Percentiles rank a stretch among this genome's conserved stretches.
Evolutionary conservation across 176 grass and related monocot genomes (phyloP).

Genomic region (Hsuehochloa calcarea): DNA sequence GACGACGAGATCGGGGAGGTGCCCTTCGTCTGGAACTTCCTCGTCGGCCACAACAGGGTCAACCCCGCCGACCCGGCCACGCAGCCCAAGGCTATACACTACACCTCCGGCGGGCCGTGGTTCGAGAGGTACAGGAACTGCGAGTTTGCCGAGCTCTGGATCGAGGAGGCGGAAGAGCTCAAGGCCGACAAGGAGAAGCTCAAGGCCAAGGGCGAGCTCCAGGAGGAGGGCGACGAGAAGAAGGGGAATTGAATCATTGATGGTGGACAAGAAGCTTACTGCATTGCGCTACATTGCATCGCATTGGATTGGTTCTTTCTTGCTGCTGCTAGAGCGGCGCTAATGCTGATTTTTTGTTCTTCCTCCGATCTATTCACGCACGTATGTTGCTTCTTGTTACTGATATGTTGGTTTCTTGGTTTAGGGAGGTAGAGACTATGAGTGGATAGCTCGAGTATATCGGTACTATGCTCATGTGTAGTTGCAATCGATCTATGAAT

Average conservation of each 20-base stretch:
- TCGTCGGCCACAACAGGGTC: conserved; percentile 72
- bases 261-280: not conserved
- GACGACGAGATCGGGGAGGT: conserved; percentile 79
- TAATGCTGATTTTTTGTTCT: not conserved
- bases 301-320: conserved; percentile 34
- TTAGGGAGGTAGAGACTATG: not conserved
- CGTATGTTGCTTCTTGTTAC: conserved; percentile 10
- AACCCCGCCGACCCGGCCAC: conserved; percentile 52
- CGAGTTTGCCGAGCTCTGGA: conserved; percentile 72
- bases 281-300: not conserved
- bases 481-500: conserved; percentile 26
- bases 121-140: conserved; percentile 68
- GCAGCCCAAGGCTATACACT: conserved; percentile 60
- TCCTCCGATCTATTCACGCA: not conserved
- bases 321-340: not conserved
- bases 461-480: conserved; percentile 11
- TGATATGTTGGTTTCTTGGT: conserved; percentile 10
- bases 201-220: conserved; percentile 41
- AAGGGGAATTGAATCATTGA: conserved; percentile 26
- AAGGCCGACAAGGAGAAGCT: conserved; percentile 51
- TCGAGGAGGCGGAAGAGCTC: conserved; percentile 55
- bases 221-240: not conserved
- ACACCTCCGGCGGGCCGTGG: conserved; percentile 77
- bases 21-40: conserved; percentile 78
- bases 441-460: conserved; percentile 27